These are phyloP conservation scores for Aplosporella prunicola DNA, from an alignment of 2,329 filamentous ascomycete species.

Conservation along the genomic window DNA sequence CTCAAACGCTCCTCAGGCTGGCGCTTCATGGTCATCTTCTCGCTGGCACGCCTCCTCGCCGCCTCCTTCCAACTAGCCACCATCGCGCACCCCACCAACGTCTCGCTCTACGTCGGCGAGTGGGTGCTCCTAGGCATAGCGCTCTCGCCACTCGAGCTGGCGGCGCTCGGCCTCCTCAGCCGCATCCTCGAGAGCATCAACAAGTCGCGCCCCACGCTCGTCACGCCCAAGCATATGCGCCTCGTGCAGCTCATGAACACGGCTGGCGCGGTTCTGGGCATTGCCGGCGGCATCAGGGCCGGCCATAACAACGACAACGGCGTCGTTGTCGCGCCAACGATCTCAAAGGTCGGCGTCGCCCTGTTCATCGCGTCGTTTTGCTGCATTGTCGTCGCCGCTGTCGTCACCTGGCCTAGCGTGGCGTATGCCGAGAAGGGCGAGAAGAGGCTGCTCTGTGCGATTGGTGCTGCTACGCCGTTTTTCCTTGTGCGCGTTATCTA, in stretches of 20 bases:
- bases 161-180: constrained; percentile 4
- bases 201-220: background rate
- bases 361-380: constrained; percentile 2
- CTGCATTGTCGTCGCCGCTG: background rate
- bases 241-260: constrained; percentile 6
- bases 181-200: constrained; percentile 4
- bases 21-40: constrained; percentile 8
- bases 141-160: constrained; percentile 6
- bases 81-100: background rate
- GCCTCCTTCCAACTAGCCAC: constrained; percentile 4
- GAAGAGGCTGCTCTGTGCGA: constrained; percentile 3
- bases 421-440: constrained; percentile 2
- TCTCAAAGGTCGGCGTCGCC: background rate
- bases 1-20: constrained; percentile 3
- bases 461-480: constrained; percentile 1
- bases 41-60: background rate
- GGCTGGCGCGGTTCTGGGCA: background rate
- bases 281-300: constrained; percentile 3
- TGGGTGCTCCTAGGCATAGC: constrained; percentile 9
- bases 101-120: constrained; percentile 7
- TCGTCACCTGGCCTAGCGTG: background rate
- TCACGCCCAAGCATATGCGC: constrained; percentile 4
- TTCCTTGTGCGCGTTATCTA: constrained; percentile 4
- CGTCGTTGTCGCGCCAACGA: background rate
- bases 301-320: background rate